Base-by-base conservation (phyloP, 768 basidiomycete species). In the Trametes gibbosa region DNA sequence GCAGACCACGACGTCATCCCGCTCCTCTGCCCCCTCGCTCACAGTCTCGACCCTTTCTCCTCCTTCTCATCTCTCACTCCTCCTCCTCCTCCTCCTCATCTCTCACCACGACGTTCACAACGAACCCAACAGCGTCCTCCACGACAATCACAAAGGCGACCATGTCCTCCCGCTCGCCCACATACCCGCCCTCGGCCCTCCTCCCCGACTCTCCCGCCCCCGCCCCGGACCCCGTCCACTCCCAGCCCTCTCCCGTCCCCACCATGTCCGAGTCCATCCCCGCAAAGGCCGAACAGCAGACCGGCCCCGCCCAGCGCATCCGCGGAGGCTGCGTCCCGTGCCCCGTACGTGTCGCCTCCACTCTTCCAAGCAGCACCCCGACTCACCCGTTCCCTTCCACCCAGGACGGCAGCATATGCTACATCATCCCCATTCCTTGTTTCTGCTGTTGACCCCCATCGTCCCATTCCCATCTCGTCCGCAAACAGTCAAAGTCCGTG, bases 1-100 rank as follows among this genome's bases (percentile, higher is more conserved):
- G 16, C 5, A 13, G 13, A 12, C 3, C 7, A 48, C 34, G 25
- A 39, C 42, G 47, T 39, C 40, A 29, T 51, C 17, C 29, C 4
- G 29, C 29, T 32, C 29, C 29, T 32, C 29, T n/a, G n/a, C n/a
- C n/a, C n/a, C n/a, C n/a, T n/a, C n/a, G n/a, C 17, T 42, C 17
- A 63, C 34, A 58, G 56, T 9, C 43, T 56, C 68, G 14, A 39
- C 67, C 68, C 70, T 70, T 52, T 25, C 24, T 23, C 19, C 43
- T 39, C 52, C 59, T 68, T 69, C 27, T 70, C 72, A 25, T 50
- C 62, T 4, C 4, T 6, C 13, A 17, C 13, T 6, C 3, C 32
- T 39, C 63, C 3, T 54, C 49, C 50, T 50, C 63, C 23, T 29
- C 32, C 14, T 17, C 47, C n/a, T 23, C 49, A 53, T 37, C 40